These are phyloP conservation scores for Boletellus ananas DNA, from an alignment of 768 basidiomycete species.

Conservation along the genomic window DNA sequence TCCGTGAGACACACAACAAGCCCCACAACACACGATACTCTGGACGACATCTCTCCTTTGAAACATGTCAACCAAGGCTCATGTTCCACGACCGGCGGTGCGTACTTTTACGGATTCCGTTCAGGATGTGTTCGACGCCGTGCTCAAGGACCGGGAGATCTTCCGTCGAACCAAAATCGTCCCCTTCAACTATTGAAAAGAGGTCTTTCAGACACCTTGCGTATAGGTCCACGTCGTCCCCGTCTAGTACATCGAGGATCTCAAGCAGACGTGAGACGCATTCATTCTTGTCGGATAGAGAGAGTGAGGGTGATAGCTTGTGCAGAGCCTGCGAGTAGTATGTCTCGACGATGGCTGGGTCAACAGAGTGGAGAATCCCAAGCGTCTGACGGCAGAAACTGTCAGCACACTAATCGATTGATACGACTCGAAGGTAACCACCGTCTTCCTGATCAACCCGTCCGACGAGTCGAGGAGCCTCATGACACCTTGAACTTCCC, in stretches of 20 bases:
- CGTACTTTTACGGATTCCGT: slow-evolving; percentile 49
- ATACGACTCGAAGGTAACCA: slow-evolving; percentile 23
- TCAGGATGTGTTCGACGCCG: slow-evolving; percentile 54
- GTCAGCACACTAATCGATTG: background rate
- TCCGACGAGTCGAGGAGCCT: slow-evolving; percentile 61
- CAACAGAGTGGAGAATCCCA: slow-evolving; percentile 52
- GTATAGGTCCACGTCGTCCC: slow-evolving; percentile 55
- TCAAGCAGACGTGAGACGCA: slow-evolving; percentile 50
- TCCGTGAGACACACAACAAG: slow-evolving; percentile 45
- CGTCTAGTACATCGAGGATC: slow-evolving; percentile 44
- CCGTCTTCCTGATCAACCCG: slow-evolving; percentile 53
- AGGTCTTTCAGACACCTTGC: slow-evolving; percentile 45
- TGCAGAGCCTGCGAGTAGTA: slow-evolving; percentile 48
- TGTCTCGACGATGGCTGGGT: slow-evolving; percentile 52
- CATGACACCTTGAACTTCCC: slow-evolving; percentile 75
- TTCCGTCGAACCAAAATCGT: slow-evolving; percentile 22
- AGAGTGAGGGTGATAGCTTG: slow-evolving; percentile 32
- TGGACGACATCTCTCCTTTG: slow-evolving; percentile 41
- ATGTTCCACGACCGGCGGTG: background rate
- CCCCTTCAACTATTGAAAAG: slow-evolving; percentile 38
- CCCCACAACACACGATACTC: slow-evolving; percentile 41
- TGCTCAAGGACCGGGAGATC: slow-evolving; percentile 47
- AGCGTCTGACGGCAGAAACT: slow-evolving; percentile 47
- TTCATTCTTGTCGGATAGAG: slow-evolving; percentile 39
- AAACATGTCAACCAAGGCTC: slow-evolving; percentile 8